These are phyloP conservation scores for Coriolopsis trogii DNA, from an alignment of 1,284 basidiomycete genomes.

Conservation along the genomic window DNA sequence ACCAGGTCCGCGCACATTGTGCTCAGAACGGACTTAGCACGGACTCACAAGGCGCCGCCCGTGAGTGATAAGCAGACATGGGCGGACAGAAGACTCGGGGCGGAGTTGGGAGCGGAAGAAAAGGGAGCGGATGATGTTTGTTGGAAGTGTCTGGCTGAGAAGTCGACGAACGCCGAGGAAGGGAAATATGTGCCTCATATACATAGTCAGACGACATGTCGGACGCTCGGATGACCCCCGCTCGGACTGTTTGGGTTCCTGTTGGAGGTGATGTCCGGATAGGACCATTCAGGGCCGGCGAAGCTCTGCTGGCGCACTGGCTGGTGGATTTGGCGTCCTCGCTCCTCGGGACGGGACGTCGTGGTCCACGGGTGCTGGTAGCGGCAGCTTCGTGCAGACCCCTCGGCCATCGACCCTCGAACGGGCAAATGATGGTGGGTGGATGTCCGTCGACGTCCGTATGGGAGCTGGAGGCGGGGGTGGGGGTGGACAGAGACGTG, in stretches of 20 bases:
- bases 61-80: no score
- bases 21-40: no score
- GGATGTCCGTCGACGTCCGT: neutral
- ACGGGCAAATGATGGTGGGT: neutral
- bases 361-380: no score
- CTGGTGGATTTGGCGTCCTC: neutral
- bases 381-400: no score
- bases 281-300: conserved; percentile 6
- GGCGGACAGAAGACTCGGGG: neutral
- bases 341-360: conserved; percentile 7
- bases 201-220: neutral
- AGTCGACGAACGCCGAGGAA: neutral
- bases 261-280: conserved; percentile 13
- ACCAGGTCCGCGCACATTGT: no score
- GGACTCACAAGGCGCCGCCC: no score
- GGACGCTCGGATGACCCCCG: conserved; percentile 6
- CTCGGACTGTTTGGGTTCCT: conserved; percentile 7
- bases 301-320: neutral
- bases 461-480: no score
- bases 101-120: neutral
- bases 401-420: no score
- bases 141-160: conserved; percentile 4
- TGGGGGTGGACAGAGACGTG: no score
- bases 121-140: neutral
- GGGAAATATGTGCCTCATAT: conserved; percentile 3